phyloP scores from a whole-genome alignment of 2,329 filamentous ascomycete species.

The Thielaviopsis musarum region DNA sequence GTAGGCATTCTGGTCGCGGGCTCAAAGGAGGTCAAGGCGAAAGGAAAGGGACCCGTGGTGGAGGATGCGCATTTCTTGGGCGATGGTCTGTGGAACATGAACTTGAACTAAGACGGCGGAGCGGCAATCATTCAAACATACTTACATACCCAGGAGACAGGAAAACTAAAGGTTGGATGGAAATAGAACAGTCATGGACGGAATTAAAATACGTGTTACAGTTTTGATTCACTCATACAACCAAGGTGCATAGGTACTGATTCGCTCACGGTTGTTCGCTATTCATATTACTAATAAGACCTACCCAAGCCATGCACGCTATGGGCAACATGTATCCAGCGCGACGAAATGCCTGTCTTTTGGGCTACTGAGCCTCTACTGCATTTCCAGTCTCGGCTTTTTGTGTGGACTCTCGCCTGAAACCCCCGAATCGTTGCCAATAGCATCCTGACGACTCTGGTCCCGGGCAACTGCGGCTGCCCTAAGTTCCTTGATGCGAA shows the following conservation, averaged over 20 bases:
- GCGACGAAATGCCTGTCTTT: background rate
- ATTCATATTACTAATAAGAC: background rate
- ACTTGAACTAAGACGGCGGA: slow-evolving; percentile 24
- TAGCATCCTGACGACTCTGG: background rate
- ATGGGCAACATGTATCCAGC: background rate
- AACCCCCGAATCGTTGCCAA: background rate
- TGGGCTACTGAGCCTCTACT: background rate
- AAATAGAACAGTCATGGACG: background rate
- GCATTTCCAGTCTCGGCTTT: background rate
- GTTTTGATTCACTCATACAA: slow-evolving; percentile 19
- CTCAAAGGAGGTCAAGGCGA: slow-evolving; percentile 82
- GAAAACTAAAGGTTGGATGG: background rate
- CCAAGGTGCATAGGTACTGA: background rate
- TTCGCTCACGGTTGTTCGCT: background rate
- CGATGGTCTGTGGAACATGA: slow-evolving; percentile 77
- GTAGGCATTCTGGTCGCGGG: slow-evolving; percentile 71
- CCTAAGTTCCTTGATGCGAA: background rate
- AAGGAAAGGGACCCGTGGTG: slow-evolving; percentile 86
- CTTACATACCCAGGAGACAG: background rate
- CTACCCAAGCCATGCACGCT: background rate
- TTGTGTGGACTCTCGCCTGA: background rate
- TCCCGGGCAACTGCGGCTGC: background rate
- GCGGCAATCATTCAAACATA: background rate
- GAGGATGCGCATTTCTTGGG: slow-evolving; percentile 89
- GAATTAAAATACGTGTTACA: slow-evolving; percentile 8